Base-by-base conservation (phyloP, 768 basidiomycete species). In the Dendrothele bispora region DNA sequence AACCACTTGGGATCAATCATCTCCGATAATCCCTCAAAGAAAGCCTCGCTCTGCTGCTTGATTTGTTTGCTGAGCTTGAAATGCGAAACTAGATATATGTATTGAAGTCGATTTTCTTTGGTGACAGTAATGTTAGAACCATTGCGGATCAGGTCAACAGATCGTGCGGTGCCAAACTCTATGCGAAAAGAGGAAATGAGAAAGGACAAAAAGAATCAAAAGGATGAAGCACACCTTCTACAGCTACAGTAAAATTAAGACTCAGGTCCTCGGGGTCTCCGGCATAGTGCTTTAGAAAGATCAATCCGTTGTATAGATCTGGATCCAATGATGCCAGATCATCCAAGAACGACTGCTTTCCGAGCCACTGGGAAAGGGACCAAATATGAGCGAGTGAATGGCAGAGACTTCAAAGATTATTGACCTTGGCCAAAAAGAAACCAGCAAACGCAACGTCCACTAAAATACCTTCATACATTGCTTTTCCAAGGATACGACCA, bases 391-490 rank as follows among this genome's bases (percentile, higher is more conserved):
- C 17, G 32, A 39, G n/a, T 29, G 27, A 37, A 17, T 39, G 26
- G 14, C n/a, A 2, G 17, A 42, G 12, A 10, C n/a, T 37, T 32
- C 0, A 25, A 29, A 10, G 7, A 3, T 15, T 15, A 57, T 67
- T 27, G 43, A 87, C 84, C 77, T 92, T 94, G 6, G 89, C 82
- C 46, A 97, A 74, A 77, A 98, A 98, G 74, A 98, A 99, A 2
- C 84, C 82, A 3, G 97, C 95, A 63, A 98, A 98, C 0, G 88
- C 88, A 2, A 98, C 92, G 54, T 98, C 93, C 14, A 95, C 85
- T 6, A 99, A 73, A 38, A 98, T 97, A 1, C 95, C 94, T 44
- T 98, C 91, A 58, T 99, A 98, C 62, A 99, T 75, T 0, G 95
- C 97, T 63, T 98, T 98, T 4, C 95, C 95, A 1, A 99, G 74